Evolutionary conservation across 306 rosid species (phyloP), one percentile per base, ranked within the genome.

Genomic region (Medicago truncatula): DNA sequence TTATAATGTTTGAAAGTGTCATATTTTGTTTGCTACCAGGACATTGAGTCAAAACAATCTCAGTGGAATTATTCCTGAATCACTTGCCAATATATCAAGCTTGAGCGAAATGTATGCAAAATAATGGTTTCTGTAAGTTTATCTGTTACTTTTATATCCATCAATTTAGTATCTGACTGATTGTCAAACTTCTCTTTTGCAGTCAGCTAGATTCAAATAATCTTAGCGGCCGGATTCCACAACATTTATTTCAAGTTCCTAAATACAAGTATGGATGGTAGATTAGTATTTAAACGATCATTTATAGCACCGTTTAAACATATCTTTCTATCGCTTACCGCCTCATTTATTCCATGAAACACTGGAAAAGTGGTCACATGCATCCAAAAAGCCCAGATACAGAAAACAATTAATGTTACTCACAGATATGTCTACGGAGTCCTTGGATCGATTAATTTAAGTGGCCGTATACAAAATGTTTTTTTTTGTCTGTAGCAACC

Each of bases 181-280:
- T 80, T 41, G 28, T 79, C 58, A 66, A 84, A 72, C 78, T 80
- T 46, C 71, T 84, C 31, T 77, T 66, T 81, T 87, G 88, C 99
- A 96, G 99, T 58, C 67, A 85, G 82, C 91, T 96, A 15, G 93
- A 82, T 76, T 87, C 92, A 41, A 96, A 96, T 78, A 12, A 82
- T 84, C 88, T 96, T 65, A 78, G 50, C 49, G 99, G 99, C 76
- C 85, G 74, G 83, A 89, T 96, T 86, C 99, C 99, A 3, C 85
- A 75, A 67, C 73, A 57, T 76, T 75, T 96, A 75, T 87, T 87
- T 71, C 52, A 69, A 36, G 74, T 92, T 80, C 54, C 85, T 54
- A 96, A 85, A 76, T 92, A 88, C 96, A 96, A 96, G 99, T 94
- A 92, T 3, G 96, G 89, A 75, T 40, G 49, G 73, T 74, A 40